Evolutionary conservation across 73 alveolate species (phyloP).

Genomic region (Tetrahymena elliotti): DNA sequence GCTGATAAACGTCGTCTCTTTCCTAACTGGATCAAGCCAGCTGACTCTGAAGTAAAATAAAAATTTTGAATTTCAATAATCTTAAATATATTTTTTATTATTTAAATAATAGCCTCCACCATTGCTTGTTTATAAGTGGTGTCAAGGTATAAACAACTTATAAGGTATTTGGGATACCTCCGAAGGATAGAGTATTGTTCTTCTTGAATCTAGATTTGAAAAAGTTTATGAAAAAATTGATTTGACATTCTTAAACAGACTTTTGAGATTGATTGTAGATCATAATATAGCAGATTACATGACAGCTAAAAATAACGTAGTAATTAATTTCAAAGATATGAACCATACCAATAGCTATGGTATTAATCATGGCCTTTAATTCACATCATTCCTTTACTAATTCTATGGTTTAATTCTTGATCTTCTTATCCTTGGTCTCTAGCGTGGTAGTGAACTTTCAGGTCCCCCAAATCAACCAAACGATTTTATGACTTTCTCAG

Average conservation of each 20-base stretch:
- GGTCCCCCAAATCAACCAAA: conserved; percentile 96
- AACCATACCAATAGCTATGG: conserved; percentile 99
- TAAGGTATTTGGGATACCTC: conserved; percentile 98
- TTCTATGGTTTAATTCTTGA: conserved; percentile 92
- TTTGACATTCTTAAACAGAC: conserved; percentile 92
- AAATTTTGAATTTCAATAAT: background rate
- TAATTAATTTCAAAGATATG: conserved; percentile 98
- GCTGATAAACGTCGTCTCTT: conserved; percentile 98
- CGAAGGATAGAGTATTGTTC: conserved; percentile 96
- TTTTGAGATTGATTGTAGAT: conserved; percentile 96
- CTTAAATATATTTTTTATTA: background rate
- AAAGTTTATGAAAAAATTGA: conserved; percentile 95
- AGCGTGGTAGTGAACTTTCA: conserved; percentile 98
- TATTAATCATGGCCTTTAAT: conserved; percentile 94
- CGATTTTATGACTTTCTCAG: conserved; percentile 94
- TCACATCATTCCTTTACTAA: conserved; percentile 84
- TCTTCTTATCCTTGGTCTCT: conserved; percentile 94
- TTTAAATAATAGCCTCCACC: conserved; percentile 93
- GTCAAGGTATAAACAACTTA: conserved; percentile 99
- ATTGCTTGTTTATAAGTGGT: conserved; percentile 98
- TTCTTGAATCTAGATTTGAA: conserved; percentile 94
- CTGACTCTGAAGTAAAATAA: conserved; percentile 82
- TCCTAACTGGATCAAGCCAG: conserved; percentile 99
- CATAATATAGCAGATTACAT: conserved; percentile 99
- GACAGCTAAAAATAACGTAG: conserved; percentile 98